A percentile compares a stretch with the other conserved stretches of the same genome.
Conservation (phyloP, 75 land plant genomes). For the Chamaecyparis obtusa region DNA sequence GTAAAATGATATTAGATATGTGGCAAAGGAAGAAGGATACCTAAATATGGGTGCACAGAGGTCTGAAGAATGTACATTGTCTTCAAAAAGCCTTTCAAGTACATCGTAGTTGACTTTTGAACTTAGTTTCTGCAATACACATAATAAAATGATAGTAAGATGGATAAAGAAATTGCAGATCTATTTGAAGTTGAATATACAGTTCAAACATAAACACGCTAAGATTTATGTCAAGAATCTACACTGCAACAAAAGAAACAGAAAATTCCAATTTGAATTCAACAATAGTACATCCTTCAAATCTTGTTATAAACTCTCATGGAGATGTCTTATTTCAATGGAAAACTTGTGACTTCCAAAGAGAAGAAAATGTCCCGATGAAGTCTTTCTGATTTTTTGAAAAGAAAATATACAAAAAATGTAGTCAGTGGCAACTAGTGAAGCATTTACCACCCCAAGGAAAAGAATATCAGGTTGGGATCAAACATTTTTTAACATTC, state of each 20-base stretch:
- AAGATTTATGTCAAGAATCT: neutral
- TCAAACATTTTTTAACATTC: neutral
- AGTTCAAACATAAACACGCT: neutral
- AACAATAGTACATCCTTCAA: neutral
- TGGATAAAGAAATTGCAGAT: neutral
- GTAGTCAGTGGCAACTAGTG: neutral
- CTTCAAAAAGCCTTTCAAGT: slow-evolving; percentile 67
- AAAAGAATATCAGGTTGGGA: neutral
- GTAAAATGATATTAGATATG: neutral
- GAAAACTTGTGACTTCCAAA: neutral
- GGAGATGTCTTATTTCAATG: neutral
- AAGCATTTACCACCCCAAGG: neutral
- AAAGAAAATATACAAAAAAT: neutral
- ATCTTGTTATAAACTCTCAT: neutral
- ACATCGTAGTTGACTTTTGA: slow-evolving; percentile 66
- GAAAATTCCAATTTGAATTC: neutral
- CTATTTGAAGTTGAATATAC: neutral
- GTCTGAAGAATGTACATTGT: slow-evolving; percentile 26
- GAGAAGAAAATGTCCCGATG: neutral
- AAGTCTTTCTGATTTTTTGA: neutral
- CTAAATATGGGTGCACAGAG: neutral
- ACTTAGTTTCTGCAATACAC: slow-evolving; percentile 52
- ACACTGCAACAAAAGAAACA: neutral
- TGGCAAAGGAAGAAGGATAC: neutral
- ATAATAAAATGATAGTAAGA: neutral